Evolutionary conservation across 23 red algal genomes (phyloP).

Genomic region (Cyanidium caldarium): DNA sequence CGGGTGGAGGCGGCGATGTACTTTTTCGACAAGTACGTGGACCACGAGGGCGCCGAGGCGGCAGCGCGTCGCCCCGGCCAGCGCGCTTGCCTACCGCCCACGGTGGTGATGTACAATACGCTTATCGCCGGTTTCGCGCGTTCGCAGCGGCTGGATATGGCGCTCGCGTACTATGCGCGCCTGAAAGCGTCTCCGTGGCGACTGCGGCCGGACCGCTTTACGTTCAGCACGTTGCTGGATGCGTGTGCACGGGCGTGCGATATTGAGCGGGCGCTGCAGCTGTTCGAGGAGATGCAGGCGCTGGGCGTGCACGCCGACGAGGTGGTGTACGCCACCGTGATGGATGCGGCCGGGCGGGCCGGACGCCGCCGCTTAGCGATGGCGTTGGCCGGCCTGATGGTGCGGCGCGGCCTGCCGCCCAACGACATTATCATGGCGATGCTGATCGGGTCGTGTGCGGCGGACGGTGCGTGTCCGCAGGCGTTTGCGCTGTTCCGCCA

Average conservation of each 20-base stretch:
- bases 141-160: neutral
- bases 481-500: neutral
- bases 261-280: neutral
- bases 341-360: neutral
- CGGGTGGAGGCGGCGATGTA: neutral
- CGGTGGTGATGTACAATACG: neutral
- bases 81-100: neutral
- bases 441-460: neutral
- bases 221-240: neutral
- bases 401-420: neutral
- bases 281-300: neutral
- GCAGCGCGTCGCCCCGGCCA: neutral
- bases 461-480: neutral
- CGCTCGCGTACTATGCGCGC: neutral
- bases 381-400: neutral
- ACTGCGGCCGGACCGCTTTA: neutral
- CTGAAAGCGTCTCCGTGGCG: neutral
- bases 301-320: neutral
- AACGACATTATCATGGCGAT: neutral
- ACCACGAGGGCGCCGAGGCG: neutral
- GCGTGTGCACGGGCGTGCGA: neutral
- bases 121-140: neutral
- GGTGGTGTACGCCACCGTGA: neutral
- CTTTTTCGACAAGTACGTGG: neutral
- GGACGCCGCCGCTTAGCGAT: neutral